Conservation (phyloP, 2,329 filamentous ascomycete genomes). For the Diaporthe destruens region DNA sequence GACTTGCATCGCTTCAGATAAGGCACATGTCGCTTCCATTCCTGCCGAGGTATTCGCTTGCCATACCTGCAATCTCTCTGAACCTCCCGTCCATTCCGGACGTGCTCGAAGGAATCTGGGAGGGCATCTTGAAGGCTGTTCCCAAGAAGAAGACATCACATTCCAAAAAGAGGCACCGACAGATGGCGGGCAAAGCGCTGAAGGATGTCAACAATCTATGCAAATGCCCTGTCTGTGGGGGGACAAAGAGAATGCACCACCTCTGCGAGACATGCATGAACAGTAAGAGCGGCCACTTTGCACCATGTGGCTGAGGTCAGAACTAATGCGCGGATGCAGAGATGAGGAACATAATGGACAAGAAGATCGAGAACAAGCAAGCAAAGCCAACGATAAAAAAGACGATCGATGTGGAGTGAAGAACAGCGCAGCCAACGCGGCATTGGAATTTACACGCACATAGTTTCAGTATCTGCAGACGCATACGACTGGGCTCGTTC, state of each 20-base stretch:
- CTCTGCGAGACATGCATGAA: slow-evolving; percentile 89
- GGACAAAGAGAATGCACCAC: slow-evolving; percentile 87
- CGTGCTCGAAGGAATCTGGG: slow-evolving; percentile 88
- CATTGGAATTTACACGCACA: not conserved
- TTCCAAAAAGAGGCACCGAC: slow-evolving; percentile 91
- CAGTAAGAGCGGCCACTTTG: slow-evolving; percentile 67
- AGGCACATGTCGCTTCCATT: slow-evolving; percentile 61
- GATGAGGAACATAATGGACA: slow-evolving; percentile 40
- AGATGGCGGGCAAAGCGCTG: slow-evolving; percentile 94
- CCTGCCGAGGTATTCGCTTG: slow-evolving; percentile 67
- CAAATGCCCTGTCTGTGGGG: slow-evolving; percentile 90
- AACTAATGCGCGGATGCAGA: slow-evolving; percentile 37
- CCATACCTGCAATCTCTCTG: slow-evolving; percentile 71
- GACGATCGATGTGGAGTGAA: slow-evolving; percentile 29
- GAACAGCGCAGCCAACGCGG: not conserved
- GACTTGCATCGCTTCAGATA: slow-evolving; percentile 59
- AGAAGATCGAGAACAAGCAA: slow-evolving; percentile 28
- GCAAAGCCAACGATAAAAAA: slow-evolving; percentile 37
- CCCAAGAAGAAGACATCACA: slow-evolving; percentile 99
- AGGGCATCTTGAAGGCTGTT: slow-evolving; percentile 89
- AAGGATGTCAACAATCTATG: slow-evolving; percentile 91
- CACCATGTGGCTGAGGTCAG: not conserved
- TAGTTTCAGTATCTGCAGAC: not conserved
- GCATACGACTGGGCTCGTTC: not conserved
- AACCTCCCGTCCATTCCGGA: slow-evolving; percentile 71